Evolutionary conservation across 2,329 filamentous ascomycete species (phyloP), one percentile per base, ranked within the genome.

Genomic region (Pseudogymnoascus sp.): DNA sequence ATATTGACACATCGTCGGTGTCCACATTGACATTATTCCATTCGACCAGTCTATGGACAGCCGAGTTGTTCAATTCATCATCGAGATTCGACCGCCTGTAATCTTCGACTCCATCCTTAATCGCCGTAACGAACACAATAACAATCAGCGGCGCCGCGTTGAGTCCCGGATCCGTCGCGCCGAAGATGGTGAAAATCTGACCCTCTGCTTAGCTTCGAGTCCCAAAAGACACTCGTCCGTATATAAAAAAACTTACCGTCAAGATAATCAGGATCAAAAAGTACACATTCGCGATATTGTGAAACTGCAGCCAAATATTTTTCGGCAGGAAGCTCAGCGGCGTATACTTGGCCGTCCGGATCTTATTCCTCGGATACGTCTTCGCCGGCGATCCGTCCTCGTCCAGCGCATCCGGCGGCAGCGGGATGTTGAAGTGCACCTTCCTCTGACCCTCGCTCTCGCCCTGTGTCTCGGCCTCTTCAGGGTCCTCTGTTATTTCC

Each of bases 91-190:
- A 98, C 77, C 95, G 84, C 70, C 95, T 85, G 80, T 92, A 98
- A 77, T 99, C 95, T 77, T 99, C 95, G 68, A 98, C 88, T n/a
- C 87, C 95, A 74, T 99, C 95, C 77, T 98, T 99, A 75, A 97
- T 84, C 28, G 92, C 88, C 1, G 95, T 99, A 62, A 97, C 85
- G 66, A 84, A 78, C 62, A 99, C 82, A 76, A 99, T 99, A 72
- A 96, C 88, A 69, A 99, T 97, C 68, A 99, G 80, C 62, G 95
- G 95, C 21, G 95, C 92, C 4, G 93, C 87, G 73, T 92, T 93
- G 41, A 99, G 81, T 45, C 90, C 95, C 16, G 95, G 93, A 73
- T 97, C 96, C 36, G 86, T 84, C 67, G 90, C 93, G 71, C 95
- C 95, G 74, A 99, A 99, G 68, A 99, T 96, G 67, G 92, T 87